These are phyloP conservation scores for Corylus avellana DNA, from an alignment of 306 rosid species.

Conservation along the genomic window DNA sequence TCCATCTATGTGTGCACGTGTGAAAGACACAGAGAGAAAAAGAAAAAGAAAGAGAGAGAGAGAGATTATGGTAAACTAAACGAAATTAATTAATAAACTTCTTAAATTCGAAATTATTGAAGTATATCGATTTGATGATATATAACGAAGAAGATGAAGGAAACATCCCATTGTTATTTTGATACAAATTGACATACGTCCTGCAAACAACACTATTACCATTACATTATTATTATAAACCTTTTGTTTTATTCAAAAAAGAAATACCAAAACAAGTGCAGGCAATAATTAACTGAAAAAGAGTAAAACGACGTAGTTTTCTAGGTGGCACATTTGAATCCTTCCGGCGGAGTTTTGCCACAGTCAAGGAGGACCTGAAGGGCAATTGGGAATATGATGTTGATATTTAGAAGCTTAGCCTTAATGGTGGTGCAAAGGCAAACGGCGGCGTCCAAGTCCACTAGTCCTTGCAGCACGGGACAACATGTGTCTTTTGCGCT, in stretches of 20 bases:
- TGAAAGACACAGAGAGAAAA: too few species aligned
- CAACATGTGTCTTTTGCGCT: constrained; percentile 75
- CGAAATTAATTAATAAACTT: neutral
- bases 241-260: too few species aligned
- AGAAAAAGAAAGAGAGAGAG: neutral
- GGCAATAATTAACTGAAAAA: neutral
- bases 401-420: constrained; percentile 71
- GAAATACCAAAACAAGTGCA: neutral
- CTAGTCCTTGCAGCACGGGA: constrained; percentile 67
- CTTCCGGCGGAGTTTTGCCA: constrained; percentile 78
- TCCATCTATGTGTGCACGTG: neutral
- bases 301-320: neutral
- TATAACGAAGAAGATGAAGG: constrained; percentile 3
- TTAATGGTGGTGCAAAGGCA: constrained; percentile 93
- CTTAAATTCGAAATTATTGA: neutral
- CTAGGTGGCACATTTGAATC: constrained; percentile 60
- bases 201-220: neutral
- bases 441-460: constrained; percentile 82
- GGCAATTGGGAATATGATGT: constrained; percentile 72
- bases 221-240: neutral
- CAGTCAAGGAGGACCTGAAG: constrained; percentile 83
- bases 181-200: neutral
- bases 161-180: neutral
- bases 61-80: neutral
- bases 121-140: constrained; percentile 14